phyloP scores from a whole-genome alignment of 306 rosid genomes.

The Sphenostylis stenocarpa region DNA sequence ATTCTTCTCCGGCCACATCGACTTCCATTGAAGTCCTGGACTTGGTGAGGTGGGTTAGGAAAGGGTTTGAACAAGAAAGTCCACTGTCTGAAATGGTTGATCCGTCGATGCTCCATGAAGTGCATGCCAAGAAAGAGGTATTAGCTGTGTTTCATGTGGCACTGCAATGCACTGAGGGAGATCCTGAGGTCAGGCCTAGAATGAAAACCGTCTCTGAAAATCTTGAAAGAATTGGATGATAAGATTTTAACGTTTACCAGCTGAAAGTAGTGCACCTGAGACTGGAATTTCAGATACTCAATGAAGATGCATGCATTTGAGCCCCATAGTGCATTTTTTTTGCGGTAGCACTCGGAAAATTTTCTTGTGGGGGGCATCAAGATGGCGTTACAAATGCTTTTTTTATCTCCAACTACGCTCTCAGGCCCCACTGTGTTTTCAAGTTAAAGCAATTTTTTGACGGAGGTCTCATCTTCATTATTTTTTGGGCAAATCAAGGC shows the following conservation, averaged over 20 bases:
- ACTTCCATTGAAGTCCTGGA: constrained; percentile 78
- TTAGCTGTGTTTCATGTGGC: constrained; percentile 86
- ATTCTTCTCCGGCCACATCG: constrained; percentile 84
- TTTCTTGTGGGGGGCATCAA: constrained; percentile 35
- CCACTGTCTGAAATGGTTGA: constrained; percentile 94
- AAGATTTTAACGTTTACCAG: background rate
- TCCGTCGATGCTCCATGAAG: constrained; percentile 79
- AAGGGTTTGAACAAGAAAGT: constrained; percentile 88
- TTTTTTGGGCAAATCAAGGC: constrained; percentile 27
- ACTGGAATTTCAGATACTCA: constrained; percentile 13
- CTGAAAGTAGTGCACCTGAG: constrained; percentile 20
- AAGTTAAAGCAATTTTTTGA: constrained; percentile 39
- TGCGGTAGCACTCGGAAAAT: constrained; percentile 37
- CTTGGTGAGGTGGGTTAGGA: constrained; percentile 86
- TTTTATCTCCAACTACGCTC: constrained; percentile 16
- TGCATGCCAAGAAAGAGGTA: constrained; percentile 90
- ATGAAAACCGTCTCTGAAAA: constrained; percentile 92
- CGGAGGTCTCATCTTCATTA: constrained; percentile 23
- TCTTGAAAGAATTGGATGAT: constrained; percentile 69
- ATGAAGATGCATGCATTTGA: constrained; percentile 20
- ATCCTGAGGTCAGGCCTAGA: constrained; percentile 83
- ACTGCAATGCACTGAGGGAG: constrained; percentile 82
- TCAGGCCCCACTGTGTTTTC: constrained; percentile 13
- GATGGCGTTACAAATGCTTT: constrained; percentile 30
- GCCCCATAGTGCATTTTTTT: constrained; percentile 29